These are phyloP conservation scores for Cyberlindnera misumaiensis DNA, from an alignment of 805 yeast genomes.

Conservation along the genomic window DNA sequence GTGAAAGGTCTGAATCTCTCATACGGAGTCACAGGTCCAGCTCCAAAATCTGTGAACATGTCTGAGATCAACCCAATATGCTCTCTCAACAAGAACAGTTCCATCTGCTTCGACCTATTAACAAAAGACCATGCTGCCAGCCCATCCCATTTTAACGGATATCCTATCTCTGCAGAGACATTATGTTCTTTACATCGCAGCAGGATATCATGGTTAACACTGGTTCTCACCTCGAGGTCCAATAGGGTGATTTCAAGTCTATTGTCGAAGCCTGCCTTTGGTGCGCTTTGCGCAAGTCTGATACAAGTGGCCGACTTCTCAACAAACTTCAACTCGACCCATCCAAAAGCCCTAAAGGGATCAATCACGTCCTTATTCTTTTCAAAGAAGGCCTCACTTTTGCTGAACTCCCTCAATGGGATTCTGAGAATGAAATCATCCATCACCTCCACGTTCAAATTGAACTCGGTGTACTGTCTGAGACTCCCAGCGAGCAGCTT, in stretches of 20 bases:
- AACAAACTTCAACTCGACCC: conserved; percentile 72
- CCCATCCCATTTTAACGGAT: conserved; percentile 83
- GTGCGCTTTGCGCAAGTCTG: conserved; percentile 46
- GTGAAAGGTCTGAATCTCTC: conserved; percentile 69
- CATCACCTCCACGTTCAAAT: conserved; percentile 44
- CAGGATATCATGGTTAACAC: conserved; percentile 83
- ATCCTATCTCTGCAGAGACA: conserved; percentile 50
- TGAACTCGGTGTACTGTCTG: conserved; percentile 53
- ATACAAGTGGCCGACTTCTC: conserved; percentile 43
- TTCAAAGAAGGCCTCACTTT: conserved; percentile 44
- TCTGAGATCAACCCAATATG: conserved; percentile 73
- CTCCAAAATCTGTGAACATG: conserved; percentile 64
- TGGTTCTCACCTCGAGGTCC: conserved; percentile 62
- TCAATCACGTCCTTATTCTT: conserved; percentile 27
- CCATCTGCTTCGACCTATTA: conserved; percentile 43
- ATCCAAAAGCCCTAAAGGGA: conserved; percentile 69
- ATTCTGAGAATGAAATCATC: conserved; percentile 67
- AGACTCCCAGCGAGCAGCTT: conserved; percentile 39
- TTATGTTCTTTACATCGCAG: conserved; percentile 54
- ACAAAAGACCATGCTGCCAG: conserved; percentile 60
- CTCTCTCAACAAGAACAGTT: conserved; percentile 69
- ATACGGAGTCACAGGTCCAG: conserved; percentile 67
- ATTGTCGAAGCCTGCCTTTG: conserved; percentile 50
- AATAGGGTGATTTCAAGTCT: conserved; percentile 37
- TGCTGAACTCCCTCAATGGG: conserved; percentile 81